Percentiles rank a stretch among this genome's conserved stretches.
Conservation (phyloP, 495 filamentous ascomycete genomes). For the Neurospora sp. region DNA sequence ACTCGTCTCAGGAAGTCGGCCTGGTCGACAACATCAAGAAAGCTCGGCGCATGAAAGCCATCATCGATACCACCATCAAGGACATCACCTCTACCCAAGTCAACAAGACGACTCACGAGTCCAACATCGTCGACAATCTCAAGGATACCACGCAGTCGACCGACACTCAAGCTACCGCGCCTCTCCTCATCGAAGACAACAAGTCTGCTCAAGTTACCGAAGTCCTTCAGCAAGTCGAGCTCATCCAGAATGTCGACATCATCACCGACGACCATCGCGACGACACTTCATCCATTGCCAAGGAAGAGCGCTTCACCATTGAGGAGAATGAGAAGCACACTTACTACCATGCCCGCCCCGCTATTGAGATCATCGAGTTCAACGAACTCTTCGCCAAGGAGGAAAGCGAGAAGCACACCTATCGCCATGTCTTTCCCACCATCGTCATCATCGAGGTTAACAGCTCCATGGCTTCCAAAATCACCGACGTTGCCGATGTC, state of each 20-base stretch:
- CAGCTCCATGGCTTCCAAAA: not conserved
- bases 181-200: not conserved
- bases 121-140: not conserved
- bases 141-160: not conserved
- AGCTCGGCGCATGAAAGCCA: not conserved
- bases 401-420: not conserved
- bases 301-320: not conserved
- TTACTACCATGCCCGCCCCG: not conserved
- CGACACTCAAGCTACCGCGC: not conserved
- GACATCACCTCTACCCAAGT: not conserved
- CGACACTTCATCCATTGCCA: not conserved
- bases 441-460: not conserved
- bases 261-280: not conserved
- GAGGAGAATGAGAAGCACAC: not conserved
- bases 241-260: not conserved
- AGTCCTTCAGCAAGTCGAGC: not conserved
- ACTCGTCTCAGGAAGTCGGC: not conserved
- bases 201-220: not conserved
- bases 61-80: not conserved
- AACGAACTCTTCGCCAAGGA: too few relatives aligned
- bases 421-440: not conserved
- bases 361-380: not conserved
- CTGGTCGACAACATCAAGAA: not conserved
- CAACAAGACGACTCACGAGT: not conserved
- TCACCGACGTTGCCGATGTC: not conserved